Evolutionary conservation across 2,329 filamentous ascomycete genomes (phyloP), one percentile per base, ranked within the genome.

Genomic region (Beauveria bassiana): DNA sequence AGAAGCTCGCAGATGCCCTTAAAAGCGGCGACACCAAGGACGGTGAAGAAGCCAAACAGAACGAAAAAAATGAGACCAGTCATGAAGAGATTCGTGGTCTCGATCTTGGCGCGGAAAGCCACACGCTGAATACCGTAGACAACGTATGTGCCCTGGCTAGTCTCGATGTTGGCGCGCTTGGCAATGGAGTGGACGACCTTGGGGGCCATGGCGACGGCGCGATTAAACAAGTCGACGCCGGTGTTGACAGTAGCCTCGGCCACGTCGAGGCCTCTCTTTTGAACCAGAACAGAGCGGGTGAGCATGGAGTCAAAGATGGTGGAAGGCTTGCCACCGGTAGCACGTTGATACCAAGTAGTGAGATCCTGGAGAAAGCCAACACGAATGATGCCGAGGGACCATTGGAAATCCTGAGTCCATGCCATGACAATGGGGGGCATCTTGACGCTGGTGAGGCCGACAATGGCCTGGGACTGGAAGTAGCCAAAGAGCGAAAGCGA

Each of bases 391-490:
- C 93, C 93, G 90, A 98, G 95, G 70, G 89, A 96, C 93, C 93
- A 98, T 72, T 96, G 90, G 78, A 98, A 97, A 76, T 97, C 93
- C 77, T 97, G 93, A 2, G 93, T 96, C 93, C 93, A 98, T 0
- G 92, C 84, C 69, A 90, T 83, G 61, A 96, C 93, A 64, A 96
- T 90, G 0, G 93, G 93, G 8, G 93, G 93, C 61, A 96, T 83
- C 51, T 82, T 81, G 16, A 97, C 88, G 24, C 89, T 85, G 61
- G 88, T 90, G 75, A 97, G 88, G 65, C 93, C 93, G 69, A 96
- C 81, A 74, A 97, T 91, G 26, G 93, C 93, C 75, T 96, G 93
- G 3, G 91, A 87, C 76, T 98, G 93, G 81, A 97, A 96, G 76
- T 96, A 97, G 63, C 89, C 86, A 71, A 96, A 96, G 34, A 98